Conservation (phyloP, 1,284 basidiomycete genomes). For the Schizophyllum commune region DNA sequence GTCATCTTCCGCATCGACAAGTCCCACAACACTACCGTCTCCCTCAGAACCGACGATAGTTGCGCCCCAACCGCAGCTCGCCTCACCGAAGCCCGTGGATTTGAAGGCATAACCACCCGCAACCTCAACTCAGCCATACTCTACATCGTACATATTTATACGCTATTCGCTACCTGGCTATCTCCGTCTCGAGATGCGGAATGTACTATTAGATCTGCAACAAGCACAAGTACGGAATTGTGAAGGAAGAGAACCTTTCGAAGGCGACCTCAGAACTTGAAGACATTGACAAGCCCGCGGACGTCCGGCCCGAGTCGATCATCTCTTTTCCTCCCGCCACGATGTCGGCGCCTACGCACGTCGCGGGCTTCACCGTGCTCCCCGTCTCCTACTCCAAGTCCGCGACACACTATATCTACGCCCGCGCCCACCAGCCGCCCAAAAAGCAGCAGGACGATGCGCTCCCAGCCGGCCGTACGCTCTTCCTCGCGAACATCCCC, state of each 20-base stretch:
- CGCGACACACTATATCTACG: constrained; percentile 58
- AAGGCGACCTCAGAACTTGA: no score
- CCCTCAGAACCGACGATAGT: background rate
- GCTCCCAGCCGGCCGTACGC: constrained; percentile 63
- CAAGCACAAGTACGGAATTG: background rate
- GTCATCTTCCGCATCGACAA: background rate
- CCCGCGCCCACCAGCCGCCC: constrained; percentile 43
- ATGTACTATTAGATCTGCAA: background rate
- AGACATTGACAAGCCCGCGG: background rate
- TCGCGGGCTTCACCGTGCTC: constrained; percentile 53
- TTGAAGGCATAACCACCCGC: background rate
- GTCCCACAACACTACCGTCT: background rate
- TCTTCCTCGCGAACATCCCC: constrained; percentile 83
- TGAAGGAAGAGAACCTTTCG: background rate
- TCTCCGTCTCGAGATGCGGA: background rate
- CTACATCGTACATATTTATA: background rate
- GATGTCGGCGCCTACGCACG: constrained; percentile 21
- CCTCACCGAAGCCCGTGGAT: background rate
- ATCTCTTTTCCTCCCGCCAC: constrained; percentile 1
- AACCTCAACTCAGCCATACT: background rate
- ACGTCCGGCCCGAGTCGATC: background rate
- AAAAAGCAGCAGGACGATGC: constrained; percentile 28
- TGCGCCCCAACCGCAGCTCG: background rate
- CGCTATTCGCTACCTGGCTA: background rate
- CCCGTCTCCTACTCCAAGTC: constrained; percentile 46